phyloP scores from a whole-genome alignment of 768 basidiomycete genomes.

The Daedalea quercina region DNA sequence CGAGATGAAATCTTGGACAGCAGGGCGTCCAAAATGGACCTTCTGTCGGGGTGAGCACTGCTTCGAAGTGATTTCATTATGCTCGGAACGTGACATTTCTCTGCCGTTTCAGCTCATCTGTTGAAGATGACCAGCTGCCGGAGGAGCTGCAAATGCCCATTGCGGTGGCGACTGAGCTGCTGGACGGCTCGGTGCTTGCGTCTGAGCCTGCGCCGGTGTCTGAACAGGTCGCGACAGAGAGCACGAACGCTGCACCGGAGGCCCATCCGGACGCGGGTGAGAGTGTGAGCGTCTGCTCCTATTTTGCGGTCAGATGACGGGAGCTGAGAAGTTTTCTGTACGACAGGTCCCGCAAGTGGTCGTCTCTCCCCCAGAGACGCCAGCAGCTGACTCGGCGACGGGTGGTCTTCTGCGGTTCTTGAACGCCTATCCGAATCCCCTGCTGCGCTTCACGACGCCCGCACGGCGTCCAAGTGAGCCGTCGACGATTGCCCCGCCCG shows the following conservation, averaged over 20 bases:
- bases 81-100: neutral
- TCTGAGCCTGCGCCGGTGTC: constrained; percentile 7
- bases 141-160: constrained; percentile 54
- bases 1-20: constrained; percentile 75
- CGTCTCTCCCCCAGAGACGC: constrained; percentile 15
- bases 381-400: constrained; percentile 19
- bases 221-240: constrained; percentile 14
- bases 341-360: constrained; percentile 20
- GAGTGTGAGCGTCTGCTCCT: constrained; percentile 13
- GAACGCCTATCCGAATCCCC: constrained; percentile 51
- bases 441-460: constrained; percentile 42
- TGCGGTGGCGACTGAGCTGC: constrained; percentile 52
- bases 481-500: neutral
- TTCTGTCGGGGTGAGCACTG: constrained; percentile 56
- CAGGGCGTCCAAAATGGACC: constrained; percentile 54
- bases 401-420: constrained; percentile 53
- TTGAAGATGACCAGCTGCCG: constrained; percentile 52
- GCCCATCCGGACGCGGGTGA: constrained; percentile 12
- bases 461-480: constrained; percentile 18
- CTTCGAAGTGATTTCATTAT: neutral
- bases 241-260: constrained; percentile 11
- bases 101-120: constrained; percentile 36
- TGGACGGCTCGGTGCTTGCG: constrained; percentile 33
- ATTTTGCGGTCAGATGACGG: neutral
- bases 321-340: constrained; percentile 2